Percentiles rank a stretch among this genome's conserved stretches.
phyloP scores from a whole-genome alignment of 768 basidiomycete genomes.

The Boletales sp. region DNA sequence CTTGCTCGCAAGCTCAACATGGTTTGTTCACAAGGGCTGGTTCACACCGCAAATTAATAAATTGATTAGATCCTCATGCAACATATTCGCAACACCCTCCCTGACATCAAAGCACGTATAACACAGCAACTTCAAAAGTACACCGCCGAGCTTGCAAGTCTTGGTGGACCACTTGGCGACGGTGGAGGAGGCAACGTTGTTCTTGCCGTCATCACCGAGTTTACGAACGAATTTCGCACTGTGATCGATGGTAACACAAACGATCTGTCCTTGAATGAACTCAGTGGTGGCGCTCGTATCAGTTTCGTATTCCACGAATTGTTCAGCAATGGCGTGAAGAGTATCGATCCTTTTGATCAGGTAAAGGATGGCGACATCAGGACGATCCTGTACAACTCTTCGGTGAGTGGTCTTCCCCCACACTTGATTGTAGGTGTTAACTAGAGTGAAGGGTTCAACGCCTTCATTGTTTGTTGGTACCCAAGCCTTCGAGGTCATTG shows the following conservation, averaged over 20 bases:
- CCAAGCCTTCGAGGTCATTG: slow-evolving; percentile 95
- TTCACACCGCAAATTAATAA: not conserved
- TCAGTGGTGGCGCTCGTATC: slow-evolving; percentile 98
- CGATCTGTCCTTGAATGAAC: slow-evolving; percentile 90
- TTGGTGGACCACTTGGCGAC: slow-evolving; percentile 88
- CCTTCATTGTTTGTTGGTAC: slow-evolving; percentile 97
- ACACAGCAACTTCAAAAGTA: slow-evolving; percentile 87
- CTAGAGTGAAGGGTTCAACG: slow-evolving; percentile 71
- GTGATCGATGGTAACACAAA: slow-evolving; percentile 98
- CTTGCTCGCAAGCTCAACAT: slow-evolving; percentile 93
- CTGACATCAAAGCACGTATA: slow-evolving; percentile 97
- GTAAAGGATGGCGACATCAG: slow-evolving; percentile 98
- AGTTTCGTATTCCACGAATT: slow-evolving; percentile 98
- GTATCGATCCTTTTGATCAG: slow-evolving; percentile 97
- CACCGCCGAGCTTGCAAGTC: slow-evolving; percentile 73
- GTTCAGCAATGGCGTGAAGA: slow-evolving; percentile 94
- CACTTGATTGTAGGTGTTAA: not conserved
- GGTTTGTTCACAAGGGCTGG: slow-evolving; percentile 41
- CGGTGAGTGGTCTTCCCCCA: slow-evolving; percentile 51
- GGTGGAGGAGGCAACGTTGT: slow-evolving; percentile 87
- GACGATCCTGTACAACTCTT: slow-evolving; percentile 95
- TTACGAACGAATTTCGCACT: slow-evolving; percentile 94
- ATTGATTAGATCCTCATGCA: slow-evolving; percentile 88
- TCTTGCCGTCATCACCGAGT: slow-evolving; percentile 96
- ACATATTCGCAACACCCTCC: slow-evolving; percentile 95